phyloP scores from a whole-genome alignment of 495 filamentous ascomycete genomes.

The Penicillium flavigenum region DNA sequence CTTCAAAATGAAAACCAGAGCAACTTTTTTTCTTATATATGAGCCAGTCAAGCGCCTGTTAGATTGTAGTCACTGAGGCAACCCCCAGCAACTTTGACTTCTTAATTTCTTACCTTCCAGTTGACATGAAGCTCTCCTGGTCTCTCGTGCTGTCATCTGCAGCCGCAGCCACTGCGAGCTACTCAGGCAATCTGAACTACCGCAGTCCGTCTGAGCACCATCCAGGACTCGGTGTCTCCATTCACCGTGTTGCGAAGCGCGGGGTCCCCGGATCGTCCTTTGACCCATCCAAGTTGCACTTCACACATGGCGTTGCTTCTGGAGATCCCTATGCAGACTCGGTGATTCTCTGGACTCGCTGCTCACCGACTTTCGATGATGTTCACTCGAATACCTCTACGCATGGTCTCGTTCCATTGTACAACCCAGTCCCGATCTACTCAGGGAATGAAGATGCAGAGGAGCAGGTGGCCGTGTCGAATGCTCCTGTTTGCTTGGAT shows the following conservation, averaged over 20 bases:
- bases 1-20: not conserved
- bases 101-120: not conserved
- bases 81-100: not conserved
- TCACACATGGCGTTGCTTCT: conserved; percentile 70
- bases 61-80: not conserved
- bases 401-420: conserved; percentile 52
- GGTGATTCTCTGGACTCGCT: conserved; percentile 68
- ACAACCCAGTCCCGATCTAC: conserved; percentile 35
- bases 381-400: conserved; percentile 57
- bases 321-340: conserved; percentile 65
- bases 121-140: conserved; percentile 5
- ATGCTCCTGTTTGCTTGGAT: conserved; percentile 51
- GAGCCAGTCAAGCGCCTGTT: conserved; percentile 1
- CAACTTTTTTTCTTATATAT: not conserved
- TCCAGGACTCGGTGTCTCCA: conserved; percentile 50
- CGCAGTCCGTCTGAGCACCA: conserved; percentile 59
- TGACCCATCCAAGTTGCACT: conserved; percentile 51
- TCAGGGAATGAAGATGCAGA: not conserved
- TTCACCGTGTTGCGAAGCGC: conserved; percentile 2
- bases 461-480: not conserved
- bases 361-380: conserved; percentile 52
- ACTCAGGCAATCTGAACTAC: conserved; percentile 55
- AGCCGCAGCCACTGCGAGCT: conserved; percentile 25
- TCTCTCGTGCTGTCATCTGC: conserved; percentile 4
- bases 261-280: conserved; percentile 29